Evolutionary conservation across 192 early-diverging fungal genomes (phyloP).

Genomic region (Lobosporangium transversale): DNA sequence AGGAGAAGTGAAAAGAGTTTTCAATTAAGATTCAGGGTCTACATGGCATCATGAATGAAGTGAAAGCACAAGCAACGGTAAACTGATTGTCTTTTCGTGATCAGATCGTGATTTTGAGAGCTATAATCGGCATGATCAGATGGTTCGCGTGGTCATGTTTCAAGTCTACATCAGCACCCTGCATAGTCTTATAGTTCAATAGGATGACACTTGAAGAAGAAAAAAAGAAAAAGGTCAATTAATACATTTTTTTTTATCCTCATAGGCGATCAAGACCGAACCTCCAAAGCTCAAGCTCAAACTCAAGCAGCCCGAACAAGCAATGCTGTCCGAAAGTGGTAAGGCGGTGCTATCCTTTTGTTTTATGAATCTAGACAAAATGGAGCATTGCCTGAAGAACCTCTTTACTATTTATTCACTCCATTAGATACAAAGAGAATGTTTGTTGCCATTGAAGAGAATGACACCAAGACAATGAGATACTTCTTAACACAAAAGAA

Average conservation of each 20-base stretch:
- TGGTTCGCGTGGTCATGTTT: background rate
- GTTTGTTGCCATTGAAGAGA: conserved; percentile 42
- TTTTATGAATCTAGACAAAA: too few relatives aligned
- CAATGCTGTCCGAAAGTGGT: conserved; percentile 32
- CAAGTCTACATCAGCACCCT: background rate
- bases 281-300: conserved; percentile 46
- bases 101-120: conserved; percentile 3
- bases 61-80: too few relatives aligned
- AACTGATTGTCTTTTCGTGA: background rate
- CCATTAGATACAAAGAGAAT: conserved; percentile 36
- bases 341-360: background rate
- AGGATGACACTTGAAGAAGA: too few relatives aligned
- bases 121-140: background rate
- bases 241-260: background rate
- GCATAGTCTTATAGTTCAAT: too few relatives aligned
- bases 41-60: too few relatives aligned
- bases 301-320: conserved; percentile 46
- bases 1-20: too few relatives aligned
- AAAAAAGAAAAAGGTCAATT: too few relatives aligned
- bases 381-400: too few relatives aligned
- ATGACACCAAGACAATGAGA: conserved; percentile 31
- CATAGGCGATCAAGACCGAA: conserved; percentile 38
- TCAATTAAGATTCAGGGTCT: too few relatives aligned
- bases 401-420: too few relatives aligned
- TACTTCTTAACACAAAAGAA: conserved; percentile 30